Evolutionary conservation across 257 asterid species (phyloP).

Genomic region (Plectranthus barbatus): DNA sequence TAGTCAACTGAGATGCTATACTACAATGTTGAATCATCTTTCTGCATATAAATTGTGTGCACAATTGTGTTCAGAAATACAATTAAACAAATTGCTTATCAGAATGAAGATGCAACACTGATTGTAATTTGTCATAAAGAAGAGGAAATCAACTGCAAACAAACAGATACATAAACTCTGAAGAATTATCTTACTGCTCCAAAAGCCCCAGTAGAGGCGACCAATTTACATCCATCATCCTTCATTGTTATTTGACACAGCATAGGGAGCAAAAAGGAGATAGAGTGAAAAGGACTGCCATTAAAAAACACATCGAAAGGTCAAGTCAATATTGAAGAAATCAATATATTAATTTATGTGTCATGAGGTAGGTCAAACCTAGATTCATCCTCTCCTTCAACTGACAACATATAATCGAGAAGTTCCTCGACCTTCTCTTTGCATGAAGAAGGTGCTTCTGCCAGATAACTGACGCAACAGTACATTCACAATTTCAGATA

Average conservation of each 20-base stretch:
- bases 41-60: neutral
- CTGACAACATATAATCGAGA: conserved; percentile 66
- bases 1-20: neutral
- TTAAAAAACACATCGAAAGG: conserved; percentile 9
- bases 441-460: conserved; percentile 81
- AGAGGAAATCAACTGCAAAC: neutral
- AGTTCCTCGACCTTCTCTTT: conserved; percentile 60
- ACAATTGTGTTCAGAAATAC: neutral
- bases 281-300: conserved; percentile 53
- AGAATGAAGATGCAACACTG: neutral
- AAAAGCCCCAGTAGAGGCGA: conserved; percentile 57
- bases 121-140: neutral
- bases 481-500: conserved; percentile 11
- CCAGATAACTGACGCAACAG: conserved; percentile 64
- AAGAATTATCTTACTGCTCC: conserved; percentile 41
- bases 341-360: neutral
- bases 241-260: conserved; percentile 79
- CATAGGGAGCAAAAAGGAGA: conserved; percentile 83
- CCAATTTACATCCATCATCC: conserved; percentile 51
- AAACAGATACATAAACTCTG: neutral
- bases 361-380: conserved; percentile 32
- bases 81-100: neutral
- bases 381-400: conserved; percentile 67
- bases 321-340: conserved; percentile 9
- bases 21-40: neutral